Conservation (phyloP, 345 rosid species). For the Pelargonium nanum region DNA sequence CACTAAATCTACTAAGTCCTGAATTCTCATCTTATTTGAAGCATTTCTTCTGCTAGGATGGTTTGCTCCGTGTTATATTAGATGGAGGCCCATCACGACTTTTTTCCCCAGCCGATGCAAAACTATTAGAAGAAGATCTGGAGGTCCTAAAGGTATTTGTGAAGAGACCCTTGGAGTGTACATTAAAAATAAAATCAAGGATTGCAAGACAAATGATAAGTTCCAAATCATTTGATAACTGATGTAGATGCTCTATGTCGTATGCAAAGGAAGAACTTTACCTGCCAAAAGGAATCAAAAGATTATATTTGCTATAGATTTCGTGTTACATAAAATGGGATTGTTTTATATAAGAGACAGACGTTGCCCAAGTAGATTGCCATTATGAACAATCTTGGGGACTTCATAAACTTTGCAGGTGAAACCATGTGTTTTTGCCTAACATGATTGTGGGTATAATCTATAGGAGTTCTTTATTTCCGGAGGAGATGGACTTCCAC, state of each 20-base stretch:
- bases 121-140: constrained; percentile 73
- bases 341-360: no score
- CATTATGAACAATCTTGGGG: no score
- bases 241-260: no score
- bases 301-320: no score
- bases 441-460: constrained; percentile 1
- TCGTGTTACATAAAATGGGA: no score
- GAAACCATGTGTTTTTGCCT: not conserved
- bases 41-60: constrained; percentile 48
- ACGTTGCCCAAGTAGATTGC: no score
- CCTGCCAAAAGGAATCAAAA: no score
- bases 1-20: constrained; percentile 2
- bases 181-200: not conserved
- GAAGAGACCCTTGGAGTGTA: not conserved
- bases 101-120: constrained; percentile 61
- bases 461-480: constrained; percentile 87
- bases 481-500: constrained; percentile 94
- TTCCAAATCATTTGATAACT: no score
- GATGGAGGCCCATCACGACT: constrained; percentile 79
- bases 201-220: not conserved
- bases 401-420: not conserved
- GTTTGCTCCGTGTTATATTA: constrained; percentile 70
- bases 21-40: constrained; percentile 12
- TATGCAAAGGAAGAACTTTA: no score
- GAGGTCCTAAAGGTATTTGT: constrained; percentile 71